Conservation (phyloP, 2,329 filamentous ascomycete species). For the Fusarium paranaense region DNA sequence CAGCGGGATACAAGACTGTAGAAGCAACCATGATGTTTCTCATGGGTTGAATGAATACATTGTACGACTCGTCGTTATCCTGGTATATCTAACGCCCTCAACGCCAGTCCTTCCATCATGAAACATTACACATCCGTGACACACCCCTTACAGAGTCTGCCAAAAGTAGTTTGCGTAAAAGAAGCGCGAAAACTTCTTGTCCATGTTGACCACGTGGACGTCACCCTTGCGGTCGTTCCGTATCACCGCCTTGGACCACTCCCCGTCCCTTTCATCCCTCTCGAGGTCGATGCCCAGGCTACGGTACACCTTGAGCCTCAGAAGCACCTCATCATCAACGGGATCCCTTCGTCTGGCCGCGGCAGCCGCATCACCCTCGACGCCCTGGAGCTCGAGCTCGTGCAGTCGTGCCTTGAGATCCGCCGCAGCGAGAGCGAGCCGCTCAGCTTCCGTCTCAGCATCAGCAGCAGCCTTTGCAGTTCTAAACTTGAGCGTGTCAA, state of each 20-base stretch:
- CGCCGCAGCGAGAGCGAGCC: constrained; percentile 82
- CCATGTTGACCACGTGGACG: constrained; percentile 94
- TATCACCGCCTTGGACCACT: constrained; percentile 87
- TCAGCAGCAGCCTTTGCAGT: constrained; percentile 92
- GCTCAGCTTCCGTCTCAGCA: constrained; percentile 93
- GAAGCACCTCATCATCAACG: constrained; percentile 72
- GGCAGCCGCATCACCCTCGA: constrained; percentile 71
- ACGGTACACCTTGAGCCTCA: constrained; percentile 91
- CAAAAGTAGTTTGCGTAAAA: constrained; percentile 98
- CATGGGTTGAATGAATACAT: background rate
- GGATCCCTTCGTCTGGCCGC: constrained; percentile 52
- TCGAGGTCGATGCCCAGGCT: constrained; percentile 92
- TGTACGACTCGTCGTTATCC: background rate
- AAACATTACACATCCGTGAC: background rate
- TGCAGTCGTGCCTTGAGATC: constrained; percentile 80
- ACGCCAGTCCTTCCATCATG: constrained; percentile 25
- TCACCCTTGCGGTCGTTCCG: constrained; percentile 89
- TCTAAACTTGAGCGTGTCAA: constrained; percentile 95
- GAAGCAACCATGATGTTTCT: background rate
- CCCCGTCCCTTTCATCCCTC: constrained; percentile 76
- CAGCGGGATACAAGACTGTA: background rate
- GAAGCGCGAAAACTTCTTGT: constrained; percentile 89
- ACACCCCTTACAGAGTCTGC: constrained; percentile 75
- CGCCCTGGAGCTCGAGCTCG: constrained; percentile 87
- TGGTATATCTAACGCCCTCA: constrained; percentile 40